Base-by-base conservation (phyloP, 257 asterid species). In the Datura wrightii region DNA sequence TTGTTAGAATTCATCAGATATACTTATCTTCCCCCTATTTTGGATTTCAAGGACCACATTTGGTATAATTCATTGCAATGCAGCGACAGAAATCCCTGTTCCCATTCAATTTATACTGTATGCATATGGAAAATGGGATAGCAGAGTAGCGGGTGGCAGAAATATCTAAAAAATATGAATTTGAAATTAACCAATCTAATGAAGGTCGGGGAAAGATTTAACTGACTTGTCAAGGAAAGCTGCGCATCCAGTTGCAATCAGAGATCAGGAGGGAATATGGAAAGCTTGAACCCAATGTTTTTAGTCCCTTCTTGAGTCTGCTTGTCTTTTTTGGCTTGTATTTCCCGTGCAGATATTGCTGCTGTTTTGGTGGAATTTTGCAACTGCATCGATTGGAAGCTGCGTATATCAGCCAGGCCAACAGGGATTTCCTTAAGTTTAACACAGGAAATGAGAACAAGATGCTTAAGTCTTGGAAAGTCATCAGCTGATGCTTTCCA, bases 401-500 rank as follows among this genome's bases (percentile, higher is more conserved):
- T 89, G 62, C 86, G 74, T 79, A 85, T 80, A 19, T 87, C 86
- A 1, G 86, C 85, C 8, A 91, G 83, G 74, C 79, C 85, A 3
- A 31, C 4, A 4, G 92, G 92, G 8, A 91, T 83, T 41, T 46
- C 89, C 10, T 24, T 80, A 7, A 91, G 90, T 6, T 66, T 31
- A 56, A 85, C 85, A 44, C 92, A 91, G 82, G 86, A 84, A 60
- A 46, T 54, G 11, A 91, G 80, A 76, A 16, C 84, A 36, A 91
- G 88, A 31, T 18, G 42, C 44, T 58, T 62, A 5, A 91, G 90
- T 15, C 69, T 46, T 0, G 90, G 92, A 56, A 91, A 90, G 8
- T 55, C 87, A n/a, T 37, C 67, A 54, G 34, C 66, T 3, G 88
- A 67, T 78, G 91, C 90, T 37, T 46, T 60, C 94, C 92, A 91